Conservation (phyloP, 192 early-diverging fungal genomes). For the Podila clonocystis region DNA sequence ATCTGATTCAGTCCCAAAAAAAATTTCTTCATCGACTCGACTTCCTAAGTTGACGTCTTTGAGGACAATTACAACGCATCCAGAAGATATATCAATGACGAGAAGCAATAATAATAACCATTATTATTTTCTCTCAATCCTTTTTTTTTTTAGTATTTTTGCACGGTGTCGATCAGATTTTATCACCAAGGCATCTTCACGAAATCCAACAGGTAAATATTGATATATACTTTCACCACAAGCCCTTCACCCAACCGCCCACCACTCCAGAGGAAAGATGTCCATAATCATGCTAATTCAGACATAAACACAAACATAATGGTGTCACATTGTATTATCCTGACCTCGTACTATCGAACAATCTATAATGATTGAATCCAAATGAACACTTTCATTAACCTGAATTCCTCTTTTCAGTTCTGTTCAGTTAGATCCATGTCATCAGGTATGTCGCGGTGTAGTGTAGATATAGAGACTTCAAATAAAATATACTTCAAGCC, state of each 20-base stretch:
- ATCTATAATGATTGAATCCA: neutral
- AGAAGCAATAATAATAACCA: neutral
- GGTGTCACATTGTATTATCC: constrained; percentile 1
- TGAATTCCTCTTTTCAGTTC: neutral
- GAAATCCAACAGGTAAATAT: neutral
- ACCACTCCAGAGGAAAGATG: neutral
- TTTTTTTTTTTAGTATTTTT: neutral
- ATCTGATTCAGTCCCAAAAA: neutral
- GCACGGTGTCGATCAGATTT: neutral
- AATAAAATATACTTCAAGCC: no score
- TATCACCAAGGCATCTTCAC: neutral
- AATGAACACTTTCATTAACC: neutral
- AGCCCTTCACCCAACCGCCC: neutral
- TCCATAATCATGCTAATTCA: constrained; percentile 5
- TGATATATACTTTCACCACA: neutral
- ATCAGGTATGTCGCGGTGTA: no score
- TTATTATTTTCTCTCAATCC: neutral
- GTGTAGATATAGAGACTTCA: no score
- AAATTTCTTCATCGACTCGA: neutral
- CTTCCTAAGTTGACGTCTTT: neutral
- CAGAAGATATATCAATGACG: neutral
- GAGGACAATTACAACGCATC: neutral
- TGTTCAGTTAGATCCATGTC: no score
- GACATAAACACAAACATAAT: constrained; percentile 6
- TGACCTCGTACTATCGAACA: neutral